Conservation (phyloP, 1,284 basidiomycete genomes). For the Marasmius oreades region DNA sequence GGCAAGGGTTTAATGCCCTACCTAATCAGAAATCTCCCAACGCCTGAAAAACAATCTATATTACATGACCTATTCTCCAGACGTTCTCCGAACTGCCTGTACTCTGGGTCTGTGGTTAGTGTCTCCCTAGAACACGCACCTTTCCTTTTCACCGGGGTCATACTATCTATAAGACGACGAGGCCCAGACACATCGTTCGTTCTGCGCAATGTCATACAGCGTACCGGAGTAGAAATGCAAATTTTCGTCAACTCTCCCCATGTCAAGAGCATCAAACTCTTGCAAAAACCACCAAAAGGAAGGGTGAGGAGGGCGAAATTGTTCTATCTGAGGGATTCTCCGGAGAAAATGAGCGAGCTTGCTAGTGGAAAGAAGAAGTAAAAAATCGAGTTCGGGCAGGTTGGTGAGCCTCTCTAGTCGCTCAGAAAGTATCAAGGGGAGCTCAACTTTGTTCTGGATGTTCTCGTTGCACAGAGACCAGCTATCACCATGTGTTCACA, state of each 20-base stretch:
- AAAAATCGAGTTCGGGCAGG: conserved; percentile 9
- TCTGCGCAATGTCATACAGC: conserved; percentile 83
- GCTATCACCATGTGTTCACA: too few species aligned
- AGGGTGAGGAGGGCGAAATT: conserved; percentile 72
- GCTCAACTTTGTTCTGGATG: too few species aligned
- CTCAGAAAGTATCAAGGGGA: too few species aligned
- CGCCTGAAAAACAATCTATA: conserved; percentile 65
- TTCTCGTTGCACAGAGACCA: too few species aligned
- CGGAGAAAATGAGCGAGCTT: conserved; percentile 78
- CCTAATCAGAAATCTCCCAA: conserved; percentile 62
- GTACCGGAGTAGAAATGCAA: conserved; percentile 88
- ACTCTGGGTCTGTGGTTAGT: conserved; percentile 78
- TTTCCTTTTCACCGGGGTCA: conserved; percentile 80
- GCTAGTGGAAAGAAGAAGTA: conserved; percentile 52
- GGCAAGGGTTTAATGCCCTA: conserved; percentile 82
- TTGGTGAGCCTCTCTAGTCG: background rate
- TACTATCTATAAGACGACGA: conserved; percentile 75
- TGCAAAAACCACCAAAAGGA: conserved; percentile 57
- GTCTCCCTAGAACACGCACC: conserved; percentile 72
- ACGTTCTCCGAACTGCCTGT: conserved; percentile 61
- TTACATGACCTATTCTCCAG: conserved; percentile 69
- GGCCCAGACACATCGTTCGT: conserved; percentile 83
- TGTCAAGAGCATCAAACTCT: conserved; percentile 80
- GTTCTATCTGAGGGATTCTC: conserved; percentile 73
- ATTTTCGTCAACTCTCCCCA: conserved; percentile 83